These are phyloP conservation scores for Tubosaeta sp. DNA, from an alignment of 768 basidiomycete species.

Conservation along the genomic window DNA sequence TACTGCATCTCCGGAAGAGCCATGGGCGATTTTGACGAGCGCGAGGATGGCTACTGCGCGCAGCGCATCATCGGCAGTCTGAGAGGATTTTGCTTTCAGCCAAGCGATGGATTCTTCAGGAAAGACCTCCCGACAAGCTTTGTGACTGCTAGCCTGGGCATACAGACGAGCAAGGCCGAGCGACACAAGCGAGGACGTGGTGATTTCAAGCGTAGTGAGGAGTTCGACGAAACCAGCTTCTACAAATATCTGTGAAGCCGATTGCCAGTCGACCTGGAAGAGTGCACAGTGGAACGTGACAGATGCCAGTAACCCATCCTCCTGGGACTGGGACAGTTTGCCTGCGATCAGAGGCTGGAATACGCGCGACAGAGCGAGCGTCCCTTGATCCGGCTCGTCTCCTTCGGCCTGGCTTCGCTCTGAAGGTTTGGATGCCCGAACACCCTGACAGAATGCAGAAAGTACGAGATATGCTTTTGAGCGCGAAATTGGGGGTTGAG, in stretches of 20 bases:
- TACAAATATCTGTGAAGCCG: slow-evolving; percentile 61
- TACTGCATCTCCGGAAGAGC: slow-evolving; percentile 41
- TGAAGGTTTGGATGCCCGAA: slow-evolving; percentile 37
- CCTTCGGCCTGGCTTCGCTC: slow-evolving; percentile 33
- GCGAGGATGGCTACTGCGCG: slow-evolving; percentile 68
- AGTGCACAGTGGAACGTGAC: slow-evolving; percentile 71
- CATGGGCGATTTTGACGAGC: slow-evolving; percentile 72
- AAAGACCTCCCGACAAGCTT: slow-evolving; percentile 61
- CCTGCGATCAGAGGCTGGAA: slow-evolving; percentile 50
- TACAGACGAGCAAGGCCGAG: slow-evolving; percentile 69
- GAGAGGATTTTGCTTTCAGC: slow-evolving; percentile 58
- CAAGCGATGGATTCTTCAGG: slow-evolving; percentile 55
- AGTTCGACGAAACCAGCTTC: slow-evolving; percentile 60
- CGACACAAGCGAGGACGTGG: slow-evolving; percentile 44
- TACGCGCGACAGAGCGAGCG: slow-evolving; percentile 43
- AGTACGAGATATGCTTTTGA: slow-evolving; percentile 71
- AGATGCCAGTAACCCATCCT: slow-evolving; percentile 48
- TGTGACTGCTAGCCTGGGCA: slow-evolving; percentile 72
- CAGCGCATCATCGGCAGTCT: slow-evolving; percentile 41
- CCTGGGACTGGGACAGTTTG: slow-evolving; percentile 53
- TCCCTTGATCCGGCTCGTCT: slow-evolving; percentile 42
- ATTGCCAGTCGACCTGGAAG: slow-evolving; percentile 75
- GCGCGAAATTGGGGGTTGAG: slow-evolving; percentile 40
- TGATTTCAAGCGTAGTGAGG: slow-evolving; percentile 63
- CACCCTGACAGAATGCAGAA: slow-evolving; percentile 63